Evolutionary conservation across 495 filamentous ascomycete genomes (phyloP), one percentile per base, ranked within the genome.

Genomic region (Aspergillus sclerotiicarbonarius): DNA sequence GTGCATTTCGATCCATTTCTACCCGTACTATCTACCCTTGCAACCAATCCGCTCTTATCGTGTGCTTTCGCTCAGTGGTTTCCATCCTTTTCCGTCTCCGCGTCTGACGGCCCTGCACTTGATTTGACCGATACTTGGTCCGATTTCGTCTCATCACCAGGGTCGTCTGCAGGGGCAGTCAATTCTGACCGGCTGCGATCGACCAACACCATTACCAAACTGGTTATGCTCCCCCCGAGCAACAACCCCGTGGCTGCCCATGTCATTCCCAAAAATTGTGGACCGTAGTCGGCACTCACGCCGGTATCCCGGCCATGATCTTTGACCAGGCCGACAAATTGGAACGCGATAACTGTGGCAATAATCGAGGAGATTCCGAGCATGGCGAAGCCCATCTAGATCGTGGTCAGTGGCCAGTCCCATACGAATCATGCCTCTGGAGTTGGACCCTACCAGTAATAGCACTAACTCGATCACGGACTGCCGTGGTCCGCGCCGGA

Each of bases 331-430:
- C 83, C 74, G 2, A 79, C 67, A 32, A 85, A 76, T 51, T 87
- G 81, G 13, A 80, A 76, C 3, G 81, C 71, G 50, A 90, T 76
- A 10, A 83, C 79, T 0, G 81, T 88, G 16, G 86, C 78, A 32
- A 87, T 82, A 2, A 83, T 79, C 59, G 87, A 90, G 0, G 87
- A 81, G n/a, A 92, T 69, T 12, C 70, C 76, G 20, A 83, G 62
- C 41, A 69, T 73, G 15, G 82, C 48, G 44, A 80, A 77, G 8
- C 77, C 76, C 48, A 79, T 54, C 79, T 81, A 55, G 30, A 50
- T 15, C 13, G 15, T 8, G 2, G 19, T 49, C 31, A 49, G 20
- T 15, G 16, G 31, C 8, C 30, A n/a, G 5, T n/a, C 15, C 2
- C 12, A 18, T 18, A 7, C 6, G n/a, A 19, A 46, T 16, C 9